Percentiles rank a stretch among this genome's conserved stretches.
Evolutionary conservation across 345 rosid species (phyloP).

Genomic region (Syzygium grande): DNA sequence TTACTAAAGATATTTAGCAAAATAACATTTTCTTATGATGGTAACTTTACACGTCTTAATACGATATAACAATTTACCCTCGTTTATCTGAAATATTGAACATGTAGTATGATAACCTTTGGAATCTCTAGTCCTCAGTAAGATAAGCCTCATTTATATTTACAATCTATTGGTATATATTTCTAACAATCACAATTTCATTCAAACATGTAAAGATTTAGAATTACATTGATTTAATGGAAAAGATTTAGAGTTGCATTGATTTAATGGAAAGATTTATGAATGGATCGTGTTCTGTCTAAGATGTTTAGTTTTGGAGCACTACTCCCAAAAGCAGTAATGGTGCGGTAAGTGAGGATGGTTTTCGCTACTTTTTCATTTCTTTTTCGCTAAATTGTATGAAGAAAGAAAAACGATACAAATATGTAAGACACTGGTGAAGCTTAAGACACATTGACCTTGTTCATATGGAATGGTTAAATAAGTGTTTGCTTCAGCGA

Average conservation of each 20-base stretch:
- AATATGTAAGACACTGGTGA: too few species aligned
- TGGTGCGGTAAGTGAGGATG: too few species aligned
- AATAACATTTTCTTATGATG: background rate
- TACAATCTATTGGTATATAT: background rate
- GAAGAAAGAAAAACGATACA: too few species aligned
- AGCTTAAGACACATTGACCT: too few species aligned
- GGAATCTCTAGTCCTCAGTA: background rate
- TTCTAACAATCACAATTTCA: background rate
- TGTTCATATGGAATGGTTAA: too few species aligned
- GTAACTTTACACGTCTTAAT: background rate
- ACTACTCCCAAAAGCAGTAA: too few species aligned
- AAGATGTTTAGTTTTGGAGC: too few species aligned
- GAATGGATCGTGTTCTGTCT: too few species aligned
- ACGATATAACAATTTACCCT: background rate
- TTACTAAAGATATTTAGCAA: background rate
- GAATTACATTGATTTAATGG: background rate
- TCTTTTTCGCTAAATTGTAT: too few species aligned
- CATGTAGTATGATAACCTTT: background rate
- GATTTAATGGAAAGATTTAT: background rate
- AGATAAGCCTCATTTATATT: background rate
- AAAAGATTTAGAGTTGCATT: background rate
- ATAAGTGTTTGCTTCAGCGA: too few species aligned
- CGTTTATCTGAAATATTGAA: background rate
- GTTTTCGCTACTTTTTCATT: too few species aligned
- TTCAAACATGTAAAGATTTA: background rate